Evolutionary conservation across 2,329 filamentous ascomycete genomes (phyloP), one percentile per base, ranked within the genome.

Genomic region (Aspergillus glaucus): DNA sequence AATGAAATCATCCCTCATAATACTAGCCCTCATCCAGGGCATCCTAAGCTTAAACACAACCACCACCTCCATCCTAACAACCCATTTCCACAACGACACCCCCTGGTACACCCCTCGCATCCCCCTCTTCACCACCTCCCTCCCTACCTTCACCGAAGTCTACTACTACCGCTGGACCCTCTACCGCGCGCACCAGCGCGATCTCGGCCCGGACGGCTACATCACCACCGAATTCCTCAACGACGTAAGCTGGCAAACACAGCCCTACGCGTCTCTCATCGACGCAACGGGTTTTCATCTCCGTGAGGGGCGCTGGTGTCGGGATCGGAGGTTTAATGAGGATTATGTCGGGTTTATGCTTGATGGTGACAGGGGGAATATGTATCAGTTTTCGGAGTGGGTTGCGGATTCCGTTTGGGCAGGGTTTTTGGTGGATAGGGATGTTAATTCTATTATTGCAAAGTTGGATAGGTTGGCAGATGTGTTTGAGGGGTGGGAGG

Each of bases 151-250:
- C n/a, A 51, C 55, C 15, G 66, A 73, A 15, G 71, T 74, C 8
- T 74, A 73, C 56, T 74, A 75, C 57, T 74, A 74, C 51, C 70
- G 72, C 28, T 74, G 70, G 72, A 66, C 63, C 22, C 62, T 74
- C 22, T 75, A 71, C 58, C 65, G 71, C 2, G 63, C 71, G 0
- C 72, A 75, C 49, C 72, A 74, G 54, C 67, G 71, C 22, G 71
- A 75, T 46, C 58, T 74, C 0, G 72, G 72, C 7, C 49, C 64
- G 2, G 59, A 67, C 14, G 71, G 71, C 2, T 74, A 65, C 55
- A 72, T 75, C n/a, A 69, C 68, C 0, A 75, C 71, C 2, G 72
- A 75, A 24, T 74, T 75, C 30, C 62, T 74, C 9, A 64, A 72
- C 50, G 69, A 74, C 43, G 72, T 74, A 1, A 44, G 65, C 30